A percentile compares a stretch with the other conserved stretches of the same genome.
Conservation (phyloP, 2,329 filamentous ascomycete genomes). For the Fusarium pseudoanthophilum region DNA sequence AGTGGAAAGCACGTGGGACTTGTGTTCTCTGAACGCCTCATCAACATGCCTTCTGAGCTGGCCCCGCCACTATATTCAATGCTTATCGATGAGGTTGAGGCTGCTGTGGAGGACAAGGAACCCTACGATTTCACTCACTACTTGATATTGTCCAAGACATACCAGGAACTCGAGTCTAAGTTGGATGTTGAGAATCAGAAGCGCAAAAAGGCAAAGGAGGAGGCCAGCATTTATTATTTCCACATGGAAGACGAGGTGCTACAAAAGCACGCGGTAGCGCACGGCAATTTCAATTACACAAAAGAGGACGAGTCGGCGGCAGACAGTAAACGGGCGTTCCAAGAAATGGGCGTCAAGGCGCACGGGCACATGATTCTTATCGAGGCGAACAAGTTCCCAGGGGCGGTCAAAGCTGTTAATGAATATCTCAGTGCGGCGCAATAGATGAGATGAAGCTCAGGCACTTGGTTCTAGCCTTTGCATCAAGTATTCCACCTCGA, state of each 20-base stretch:
- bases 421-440: slow-evolving; percentile 74
- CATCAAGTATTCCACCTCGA: slow-evolving; percentile 98
- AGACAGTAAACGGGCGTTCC: slow-evolving; percentile 94
- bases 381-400: slow-evolving; percentile 79
- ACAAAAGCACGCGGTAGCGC: slow-evolving; percentile 77
- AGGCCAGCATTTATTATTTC: slow-evolving; percentile 82
- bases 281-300: slow-evolving; percentile 79
- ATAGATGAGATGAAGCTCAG: slow-evolving; percentile 47
- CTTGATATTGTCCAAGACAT: slow-evolving; percentile 90
- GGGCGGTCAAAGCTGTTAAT: slow-evolving; percentile 78
- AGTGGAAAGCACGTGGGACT: slow-evolving; percentile 76
- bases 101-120: slow-evolving; percentile 88
- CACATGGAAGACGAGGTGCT: slow-evolving; percentile 95
- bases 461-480: slow-evolving; percentile 73
- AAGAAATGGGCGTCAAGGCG: slow-evolving; percentile 89
- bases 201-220: slow-evolving; percentile 73
- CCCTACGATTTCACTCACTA: slow-evolving; percentile 95
- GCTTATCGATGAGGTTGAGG: slow-evolving; percentile 90
- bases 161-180: slow-evolving; percentile 85
- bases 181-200: slow-evolving; percentile 72
- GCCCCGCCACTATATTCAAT: slow-evolving; percentile 94
- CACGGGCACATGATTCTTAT: slow-evolving; percentile 88
- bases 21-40: slow-evolving; percentile 89
- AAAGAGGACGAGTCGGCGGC: slow-evolving; percentile 83
- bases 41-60: slow-evolving; percentile 96